Conservation (phyloP, 768 basidiomycete genomes). For the Boletus fagicola region DNA sequence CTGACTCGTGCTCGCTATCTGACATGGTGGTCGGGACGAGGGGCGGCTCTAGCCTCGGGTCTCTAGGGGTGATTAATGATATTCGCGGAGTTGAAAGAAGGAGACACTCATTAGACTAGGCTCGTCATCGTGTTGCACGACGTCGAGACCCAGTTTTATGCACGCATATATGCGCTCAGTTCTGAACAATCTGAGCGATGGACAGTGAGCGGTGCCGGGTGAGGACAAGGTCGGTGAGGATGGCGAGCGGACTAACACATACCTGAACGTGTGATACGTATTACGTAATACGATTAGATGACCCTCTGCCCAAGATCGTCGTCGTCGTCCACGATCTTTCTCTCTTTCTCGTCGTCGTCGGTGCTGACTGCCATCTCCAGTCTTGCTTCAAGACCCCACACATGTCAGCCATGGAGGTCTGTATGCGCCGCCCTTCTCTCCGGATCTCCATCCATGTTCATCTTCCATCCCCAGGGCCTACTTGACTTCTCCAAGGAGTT, state of each 20-base stretch:
- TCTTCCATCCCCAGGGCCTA: constrained; percentile 53
- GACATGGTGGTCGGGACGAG: constrained; percentile 7
- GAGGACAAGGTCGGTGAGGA: background rate
- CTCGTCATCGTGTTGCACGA: constrained; percentile 11
- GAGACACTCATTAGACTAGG: constrained; percentile 3
- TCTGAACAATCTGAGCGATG: background rate
- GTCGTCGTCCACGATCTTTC: constrained; percentile 19
- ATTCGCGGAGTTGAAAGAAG: constrained; percentile 18
- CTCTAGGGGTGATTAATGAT: constrained; percentile 1
- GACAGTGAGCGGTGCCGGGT: background rate
- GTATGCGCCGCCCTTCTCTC: constrained; percentile 4
- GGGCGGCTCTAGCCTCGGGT: background rate
- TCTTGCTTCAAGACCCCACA: constrained; percentile 5
- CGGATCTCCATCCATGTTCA: constrained; percentile 8
- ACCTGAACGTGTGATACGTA: constrained; percentile 23
- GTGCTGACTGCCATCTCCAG: background rate
- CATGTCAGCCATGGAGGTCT: constrained; percentile 39
- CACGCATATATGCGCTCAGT: background rate
- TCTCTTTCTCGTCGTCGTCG: constrained; percentile 13
- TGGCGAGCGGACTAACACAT: background rate
- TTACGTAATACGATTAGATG: constrained; percentile 38
- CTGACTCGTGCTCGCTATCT: constrained; percentile 7
- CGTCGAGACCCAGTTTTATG: background rate
- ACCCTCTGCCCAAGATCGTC: constrained; percentile 36
- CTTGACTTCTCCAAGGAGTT: constrained; percentile 94